Base-by-base conservation (phyloP, 2,329 filamentous ascomycete species). In the Neofusicoccum sp. region DNA sequence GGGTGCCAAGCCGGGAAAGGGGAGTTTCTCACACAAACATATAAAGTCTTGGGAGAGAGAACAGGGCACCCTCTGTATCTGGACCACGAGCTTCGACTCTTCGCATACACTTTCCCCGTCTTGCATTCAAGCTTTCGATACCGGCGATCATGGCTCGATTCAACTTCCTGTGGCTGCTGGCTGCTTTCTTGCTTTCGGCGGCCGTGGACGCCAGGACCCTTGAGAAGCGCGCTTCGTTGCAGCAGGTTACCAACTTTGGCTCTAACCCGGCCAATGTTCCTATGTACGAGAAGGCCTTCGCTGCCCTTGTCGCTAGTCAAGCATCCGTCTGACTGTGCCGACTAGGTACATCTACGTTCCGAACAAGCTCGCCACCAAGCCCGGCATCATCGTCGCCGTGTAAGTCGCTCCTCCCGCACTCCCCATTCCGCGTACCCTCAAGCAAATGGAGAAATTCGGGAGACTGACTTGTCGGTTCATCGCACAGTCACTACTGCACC, bases 401-500 rank as follows among this genome's bases (percentile, higher is more conserved):
- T 61, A 49, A 4, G 60, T 58, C 1, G 2, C 4, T n/a, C 4
- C 34, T 3, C 8, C 8, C 9, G 2, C 34, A 9, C 2, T 38
- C 34, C 34, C 9, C 34, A 38, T 38, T 38, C 2, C 20, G 20
- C 20, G 20, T 20, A 20, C 20, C 20, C 20, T 20, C 20, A 20
- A 20, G 20, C 20, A 20, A n/a, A 38, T 38, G 34, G n/a, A 31
- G 6, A 16, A 16, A 38, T 48, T 14, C 2, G 9, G 34, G 16
- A 12, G n/a, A 24, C 34, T 14, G 2, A 24, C 11, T 12, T 8
- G 3, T 26, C 11, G 7, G 24, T 6, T 31, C 11, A n/a, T 20
- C 4, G 6, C 4, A 38, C 62, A 79, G 81, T 36, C 80, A 86
- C 74, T 85, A 80, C 77, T 87, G 85, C 72, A 77, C 78, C 49